A percentile compares a stretch with the other conserved stretches of the same genome.
phyloP scores from a whole-genome alignment of 116 monocot species.

The Cymodocea nodosa region DNA sequence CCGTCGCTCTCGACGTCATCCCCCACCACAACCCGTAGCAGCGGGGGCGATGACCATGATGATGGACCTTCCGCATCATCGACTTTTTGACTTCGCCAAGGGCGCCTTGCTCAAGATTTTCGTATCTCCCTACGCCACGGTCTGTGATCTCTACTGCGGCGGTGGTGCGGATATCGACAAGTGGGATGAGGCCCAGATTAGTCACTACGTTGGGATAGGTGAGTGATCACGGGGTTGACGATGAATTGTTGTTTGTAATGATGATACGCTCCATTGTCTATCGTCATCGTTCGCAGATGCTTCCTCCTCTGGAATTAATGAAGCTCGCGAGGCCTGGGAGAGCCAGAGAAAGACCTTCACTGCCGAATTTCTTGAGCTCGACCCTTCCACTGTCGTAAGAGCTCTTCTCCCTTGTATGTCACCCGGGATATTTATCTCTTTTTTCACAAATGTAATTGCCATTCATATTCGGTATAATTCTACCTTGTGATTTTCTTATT shows the following conservation, averaged over 20 bases:
- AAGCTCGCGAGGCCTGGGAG: constrained; percentile 69
- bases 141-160: constrained; percentile 82
- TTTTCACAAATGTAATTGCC: too few relatives aligned
- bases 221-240: neutral
- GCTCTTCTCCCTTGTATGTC: neutral
- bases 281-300: constrained; percentile 25
- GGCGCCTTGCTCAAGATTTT: constrained; percentile 85
- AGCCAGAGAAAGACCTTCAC: constrained; percentile 62
- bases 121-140: constrained; percentile 69
- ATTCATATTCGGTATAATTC: too few relatives aligned
- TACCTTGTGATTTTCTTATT: too few relatives aligned
- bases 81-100: constrained; percentile 85
- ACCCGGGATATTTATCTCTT: too few relatives aligned
- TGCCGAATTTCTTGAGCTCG: constrained; percentile 62
- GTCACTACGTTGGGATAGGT: constrained; percentile 85
- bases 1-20: too few relatives aligned
- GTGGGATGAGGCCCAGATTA: constrained; percentile 84
- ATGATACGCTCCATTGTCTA: neutral
- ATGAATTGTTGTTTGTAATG: neutral
- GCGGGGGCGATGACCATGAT: too few relatives aligned
- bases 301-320: constrained; percentile 44
- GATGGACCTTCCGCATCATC: constrained; percentile 28
- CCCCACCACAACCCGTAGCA: too few relatives aligned
- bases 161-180: constrained; percentile 45
- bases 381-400: constrained; percentile 46